A percentile compares a stretch with the other conserved stretches of the same genome.
Conservation (phyloP, 2,329 filamentous ascomycete species). For the Aotearoamyces nothofagi region DNA sequence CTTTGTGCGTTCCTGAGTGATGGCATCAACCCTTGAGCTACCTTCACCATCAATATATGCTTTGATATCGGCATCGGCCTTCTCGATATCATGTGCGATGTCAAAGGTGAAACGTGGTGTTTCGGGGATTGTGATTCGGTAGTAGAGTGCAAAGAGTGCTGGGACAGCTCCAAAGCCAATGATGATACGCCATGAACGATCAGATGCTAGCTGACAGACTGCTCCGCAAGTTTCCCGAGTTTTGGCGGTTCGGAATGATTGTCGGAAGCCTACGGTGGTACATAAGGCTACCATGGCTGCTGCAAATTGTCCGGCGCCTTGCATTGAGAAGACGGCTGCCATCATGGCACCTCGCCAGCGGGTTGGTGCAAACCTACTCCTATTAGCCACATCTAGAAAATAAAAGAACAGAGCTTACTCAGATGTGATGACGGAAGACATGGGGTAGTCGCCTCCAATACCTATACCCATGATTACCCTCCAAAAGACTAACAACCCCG, state of each 20-base stretch:
- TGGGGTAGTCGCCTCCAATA: conserved; percentile 66
- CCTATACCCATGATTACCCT: conserved; percentile 60
- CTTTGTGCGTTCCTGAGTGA: conserved; percentile 13
- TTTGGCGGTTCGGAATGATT: conserved; percentile 21
- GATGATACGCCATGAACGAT: conserved; percentile 56
- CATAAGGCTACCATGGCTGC: conserved; percentile 56
- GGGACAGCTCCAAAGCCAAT: conserved; percentile 69
- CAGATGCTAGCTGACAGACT: too few relatives aligned
- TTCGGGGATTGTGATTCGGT: conserved; percentile 70
- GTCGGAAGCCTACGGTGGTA: conserved; percentile 47
- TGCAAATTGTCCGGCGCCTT: conserved; percentile 58
- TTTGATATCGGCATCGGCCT: conserved; percentile 55
- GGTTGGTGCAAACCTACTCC: conserved; percentile 57
- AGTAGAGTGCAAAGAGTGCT: conserved; percentile 63
- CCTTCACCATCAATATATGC: too few relatives aligned
- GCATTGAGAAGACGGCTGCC: conserved; percentile 68
- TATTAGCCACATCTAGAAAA: too few relatives aligned
- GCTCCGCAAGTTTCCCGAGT: too few relatives aligned
- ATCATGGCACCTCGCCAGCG: conserved; percentile 71
- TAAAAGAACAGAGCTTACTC: too few relatives aligned
- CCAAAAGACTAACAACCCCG: conserved; percentile 61
- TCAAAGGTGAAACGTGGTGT: conserved; percentile 72
- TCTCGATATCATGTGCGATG: conserved; percentile 55
- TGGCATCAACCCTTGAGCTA: too few relatives aligned
- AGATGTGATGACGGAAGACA: conserved; percentile 64